Base-by-base conservation (phyloP, 495 filamentous ascomycete species). In the Rhypophila decipiens region DNA sequence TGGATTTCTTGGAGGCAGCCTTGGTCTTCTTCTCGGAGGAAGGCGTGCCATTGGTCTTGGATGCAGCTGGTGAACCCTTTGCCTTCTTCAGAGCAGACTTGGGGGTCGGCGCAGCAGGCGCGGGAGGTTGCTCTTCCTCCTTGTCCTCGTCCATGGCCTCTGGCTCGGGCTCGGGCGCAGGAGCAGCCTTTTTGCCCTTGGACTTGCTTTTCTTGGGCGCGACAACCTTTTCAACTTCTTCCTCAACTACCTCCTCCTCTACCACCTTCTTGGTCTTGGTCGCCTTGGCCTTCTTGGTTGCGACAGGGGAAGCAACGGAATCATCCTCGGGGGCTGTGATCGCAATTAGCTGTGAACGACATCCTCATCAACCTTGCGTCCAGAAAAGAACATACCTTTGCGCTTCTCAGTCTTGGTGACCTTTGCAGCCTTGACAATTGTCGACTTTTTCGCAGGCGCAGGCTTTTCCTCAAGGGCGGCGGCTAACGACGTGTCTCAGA, bases 371-470 rank as follows among this genome's bases (percentile, higher is more conserved):
- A 19, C 12, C 2, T 19, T 2, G 2, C 19, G 18, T 9, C 5
- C 39, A 35, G 17, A 35, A 15, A 35, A 12, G 31, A 8, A 53
- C 60, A 34, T 45, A 76, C 73, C 74, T 67, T 77, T 78, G 37
- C 75, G 70, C 63, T 78, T 78, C 56, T 70, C 69, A 7, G 60
- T 59, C 58, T 66, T 61, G 29, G 56, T n/a, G 46, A 18, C 18
- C 12, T 42, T 52, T 56, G 39, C n/a, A n/a, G 49, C 47, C 46
- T 51, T 50, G 37, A 50, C 76, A 24, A n/a, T n/a, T n/a, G n/a
- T n/a, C n/a, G 71, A 68, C 60, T 81, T 81, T 66, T 84, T 85
- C 31, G 78, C 63, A 36, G 13, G 27, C 4, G 41, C 19, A 45
- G 78, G 64, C 44, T 82, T 77, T 48, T 68, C 67, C 42, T 68